These are phyloP conservation scores for Parathielavia hyrcaniae DNA, from an alignment of 495 filamentous ascomycete species.

Conservation along the genomic window DNA sequence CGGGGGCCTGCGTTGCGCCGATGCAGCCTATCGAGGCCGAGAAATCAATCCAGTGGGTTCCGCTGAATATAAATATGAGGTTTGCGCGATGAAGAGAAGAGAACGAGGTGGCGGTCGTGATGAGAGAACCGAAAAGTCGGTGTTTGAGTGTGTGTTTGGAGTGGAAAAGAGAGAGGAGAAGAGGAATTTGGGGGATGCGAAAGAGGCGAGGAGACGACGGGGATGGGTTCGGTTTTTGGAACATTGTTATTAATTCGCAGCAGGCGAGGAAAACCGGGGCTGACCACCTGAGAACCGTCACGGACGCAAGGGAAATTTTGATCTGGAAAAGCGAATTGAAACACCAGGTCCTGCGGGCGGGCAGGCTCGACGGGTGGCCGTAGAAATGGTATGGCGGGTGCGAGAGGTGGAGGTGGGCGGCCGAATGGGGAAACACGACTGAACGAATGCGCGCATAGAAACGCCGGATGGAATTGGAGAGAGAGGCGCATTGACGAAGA, in stretches of 20 bases:
- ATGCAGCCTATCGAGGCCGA: constrained; percentile 18
- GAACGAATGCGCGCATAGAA: neutral
- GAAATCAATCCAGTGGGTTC: constrained; percentile 30
- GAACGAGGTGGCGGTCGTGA: constrained; percentile 39
- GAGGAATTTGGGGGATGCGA: constrained; percentile 43
- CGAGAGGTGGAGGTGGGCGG: constrained; percentile 1
- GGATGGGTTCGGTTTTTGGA: constrained; percentile 45
- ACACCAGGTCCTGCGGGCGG: constrained; percentile 30
- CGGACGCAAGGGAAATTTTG: constrained; percentile 40
- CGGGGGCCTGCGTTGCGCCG: constrained; percentile 12
- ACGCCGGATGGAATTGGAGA: constrained; percentile 10
- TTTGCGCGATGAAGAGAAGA: constrained; percentile 30
- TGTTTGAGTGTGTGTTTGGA: constrained; percentile 34
- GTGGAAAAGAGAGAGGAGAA: constrained; percentile 34
- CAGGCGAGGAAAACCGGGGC: constrained; percentile 47
- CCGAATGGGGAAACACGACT: constrained; percentile 9
- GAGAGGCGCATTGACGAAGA: constrained; percentile 3
- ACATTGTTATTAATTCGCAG: constrained; percentile 35
- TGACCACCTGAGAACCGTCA: constrained; percentile 36
- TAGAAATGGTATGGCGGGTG: neutral
- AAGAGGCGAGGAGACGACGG: constrained; percentile 33
- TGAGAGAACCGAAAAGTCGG: constrained; percentile 36
- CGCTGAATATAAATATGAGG: constrained; percentile 22
- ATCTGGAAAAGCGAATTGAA: constrained; percentile 44
- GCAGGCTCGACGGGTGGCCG: neutral